Base-by-base conservation (phyloP, 345 rosid species). In the Pseudoturritis turrita region DNA sequence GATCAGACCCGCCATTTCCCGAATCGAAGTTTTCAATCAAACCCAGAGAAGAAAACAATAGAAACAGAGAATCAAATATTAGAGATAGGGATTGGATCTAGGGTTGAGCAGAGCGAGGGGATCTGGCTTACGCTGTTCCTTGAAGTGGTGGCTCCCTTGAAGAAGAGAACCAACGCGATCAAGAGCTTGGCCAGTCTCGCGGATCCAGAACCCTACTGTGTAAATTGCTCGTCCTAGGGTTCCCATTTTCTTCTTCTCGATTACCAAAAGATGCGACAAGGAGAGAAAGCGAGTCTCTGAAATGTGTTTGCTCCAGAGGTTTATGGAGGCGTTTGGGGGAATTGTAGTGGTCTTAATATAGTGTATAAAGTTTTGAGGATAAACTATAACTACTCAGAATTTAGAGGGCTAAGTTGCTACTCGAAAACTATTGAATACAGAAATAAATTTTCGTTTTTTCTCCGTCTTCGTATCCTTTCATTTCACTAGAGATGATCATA, bases 131-230 rank as follows among this genome's bases (percentile, higher is more conserved):
- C 96, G 72, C 62, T 94, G 92, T 77, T 89, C 96, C 31, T 88
- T 84, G 78, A 94, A 79, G 81, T 53, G 79, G 81, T 82, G 72
- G 72, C 75, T 87, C 58, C 96, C 95, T 78, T 89, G 97, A 70
- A 89, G 89, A 76, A 82, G 91, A 83, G 89, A 85, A 45, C 97
- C 97, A 36, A 91, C 88, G 41, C 96, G 96, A 85, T 89, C 96
- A 62, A 94, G 84, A 39, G 98, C 97, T 73, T 89, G 93, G 19
- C 98, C 96, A 14, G 91, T 79, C 75, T 85, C 97, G 33, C 98
- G 91, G 81, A 94, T 85, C 97, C 98, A 94, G 81, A 88, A 85
- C 11, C 97, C 97, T 3, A 91, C 88, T 54, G 91, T 77, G 93
- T 89, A 94, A 37, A 94, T 75, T 13, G 87, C 97, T 78, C 81